Evolutionary conservation across 192 early-diverging fungal species (phyloP), one percentile per base, ranked within the genome.

Genomic region (Gaertneriomyces semiglobifer): DNA sequence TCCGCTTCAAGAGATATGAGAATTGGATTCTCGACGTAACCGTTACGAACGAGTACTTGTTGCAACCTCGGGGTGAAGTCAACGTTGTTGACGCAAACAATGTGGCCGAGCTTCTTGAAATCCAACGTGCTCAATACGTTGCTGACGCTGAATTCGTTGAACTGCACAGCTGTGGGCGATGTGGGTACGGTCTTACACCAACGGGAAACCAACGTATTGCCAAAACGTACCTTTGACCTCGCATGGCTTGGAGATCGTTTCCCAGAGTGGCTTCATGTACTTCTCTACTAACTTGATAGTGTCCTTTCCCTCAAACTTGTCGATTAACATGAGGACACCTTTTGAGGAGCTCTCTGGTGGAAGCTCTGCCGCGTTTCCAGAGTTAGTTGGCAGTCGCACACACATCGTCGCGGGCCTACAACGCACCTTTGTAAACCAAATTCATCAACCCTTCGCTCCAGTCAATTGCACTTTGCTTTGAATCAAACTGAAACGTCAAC

Each of bases 181-280:
- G 61, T 54, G 52, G 44, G 41, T 61, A 39, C 44, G 46, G 53
- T 11, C 60, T 19, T 72, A 72, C 12, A 50, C 48, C 42, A 62
- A 20, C 1, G 44, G 43, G 40, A 10, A 11, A 45, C 16, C 7
- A n/a, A 14, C n/a, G 16, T 16, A 18, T 61, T 14, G 9, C 12
- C 19, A 50, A 12, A 5, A 62, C 70, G 16, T 48, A 81, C 81
- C 41, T 66, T 80, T 79, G 41, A 83, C 44, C 10, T 78, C 74
- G 44, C 58, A 59, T n/a, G 68, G 66, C 65, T 76, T 73, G 6
- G 44, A 16, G 8, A 74, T 44, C 1, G 64, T 56, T 48, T 72
- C 76, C 69, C 70, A 79, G 7, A 83, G 73, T 39, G 78, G 78
- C 59, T 77, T 77, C 74, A 81, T 77, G 65, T 80, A 79, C 55